phyloP scores from a whole-genome alignment of 2,329 filamentous ascomycete species.

The Lachnellula arida region DNA sequence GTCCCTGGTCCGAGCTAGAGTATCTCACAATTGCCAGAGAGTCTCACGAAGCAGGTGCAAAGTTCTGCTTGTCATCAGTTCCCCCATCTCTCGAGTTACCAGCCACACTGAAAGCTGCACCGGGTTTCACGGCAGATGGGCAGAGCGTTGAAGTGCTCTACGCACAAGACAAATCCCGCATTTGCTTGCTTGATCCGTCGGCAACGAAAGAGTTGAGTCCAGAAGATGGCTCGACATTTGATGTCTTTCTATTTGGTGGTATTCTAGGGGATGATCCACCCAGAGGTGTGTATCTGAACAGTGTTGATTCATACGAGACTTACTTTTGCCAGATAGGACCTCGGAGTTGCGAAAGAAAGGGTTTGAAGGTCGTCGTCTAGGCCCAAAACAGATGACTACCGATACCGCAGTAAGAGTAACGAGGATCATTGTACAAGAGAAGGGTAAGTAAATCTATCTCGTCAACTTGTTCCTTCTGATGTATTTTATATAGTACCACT shows the following conservation, averaged over 20 bases:
- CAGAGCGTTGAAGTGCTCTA: constrained; percentile 82
- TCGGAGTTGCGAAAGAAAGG: constrained; percentile 94
- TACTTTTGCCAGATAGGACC: constrained; percentile 65
- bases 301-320: constrained; percentile 6
- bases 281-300: constrained; percentile 54
- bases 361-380: constrained; percentile 79
- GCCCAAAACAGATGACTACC: constrained; percentile 96
- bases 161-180: constrained; percentile 61
- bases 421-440: constrained; percentile 78
- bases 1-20: constrained; percentile 90
- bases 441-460: constrained; percentile 52
- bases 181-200: constrained; percentile 86
- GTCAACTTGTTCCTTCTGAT: background rate
- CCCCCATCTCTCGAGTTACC: constrained; percentile 65
- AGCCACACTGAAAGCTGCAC: constrained; percentile 46
- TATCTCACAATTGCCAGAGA: constrained; percentile 85
- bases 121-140: constrained; percentile 66
- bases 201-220: constrained; percentile 78
- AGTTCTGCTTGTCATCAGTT: constrained; percentile 79
- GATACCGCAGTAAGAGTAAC: constrained; percentile 96
- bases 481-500: constrained; percentile 63
- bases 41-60: constrained; percentile 59
- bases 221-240: constrained; percentile 76
- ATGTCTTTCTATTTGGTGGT: constrained; percentile 91
- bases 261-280: constrained; percentile 93